phyloP scores from a whole-genome alignment of 768 basidiomycete species.

The Rhodotorula diobovata region DNA sequence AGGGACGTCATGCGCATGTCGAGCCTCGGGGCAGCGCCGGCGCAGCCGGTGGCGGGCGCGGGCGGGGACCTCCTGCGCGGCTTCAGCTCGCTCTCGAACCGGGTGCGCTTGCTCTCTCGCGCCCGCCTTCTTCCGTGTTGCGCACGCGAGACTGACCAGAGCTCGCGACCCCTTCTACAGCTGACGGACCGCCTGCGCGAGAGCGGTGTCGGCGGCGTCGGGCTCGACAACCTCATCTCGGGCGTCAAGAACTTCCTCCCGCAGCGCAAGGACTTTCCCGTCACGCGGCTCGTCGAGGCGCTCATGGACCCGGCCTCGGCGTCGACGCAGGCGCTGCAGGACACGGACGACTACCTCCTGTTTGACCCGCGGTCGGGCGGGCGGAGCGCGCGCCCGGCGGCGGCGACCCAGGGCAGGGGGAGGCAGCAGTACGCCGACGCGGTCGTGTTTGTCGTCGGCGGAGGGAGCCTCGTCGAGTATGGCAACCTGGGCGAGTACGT shows the following conservation, averaged over 20 bases:
- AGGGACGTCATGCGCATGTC: constrained; percentile 92
- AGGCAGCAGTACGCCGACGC: constrained; percentile 68
- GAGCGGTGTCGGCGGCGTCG: constrained; percentile 60
- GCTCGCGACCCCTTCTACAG: too few relatives aligned
- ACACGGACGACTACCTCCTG: constrained; percentile 92
- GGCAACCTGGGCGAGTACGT: constrained; percentile 96
- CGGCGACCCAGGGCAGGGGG: constrained; percentile 56
- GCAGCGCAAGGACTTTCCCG: constrained; percentile 82
- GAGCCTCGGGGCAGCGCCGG: constrained; percentile 59
- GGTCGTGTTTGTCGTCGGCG: constrained; percentile 90
- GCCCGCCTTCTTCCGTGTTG: neutral
- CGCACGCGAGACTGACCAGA: neutral
- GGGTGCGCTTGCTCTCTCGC: constrained; percentile 53
- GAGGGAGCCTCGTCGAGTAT: constrained; percentile 95
- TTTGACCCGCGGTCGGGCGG: constrained; percentile 78
- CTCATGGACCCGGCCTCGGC: constrained; percentile 95
- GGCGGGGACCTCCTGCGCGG: constrained; percentile 88
- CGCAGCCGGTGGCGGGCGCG: constrained; percentile 49
- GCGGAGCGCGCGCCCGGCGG: constrained; percentile 51
- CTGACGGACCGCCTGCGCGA: constrained; percentile 89
- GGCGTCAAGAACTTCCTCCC: constrained; percentile 98
- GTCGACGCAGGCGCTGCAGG: constrained; percentile 86
- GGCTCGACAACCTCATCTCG: constrained; percentile 86
- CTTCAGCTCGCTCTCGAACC: constrained; percentile 84
- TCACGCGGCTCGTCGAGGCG: constrained; percentile 89